Evolutionary conservation across 129 eudicot species (phyloP).

Genomic region (Logfia minima): DNA sequence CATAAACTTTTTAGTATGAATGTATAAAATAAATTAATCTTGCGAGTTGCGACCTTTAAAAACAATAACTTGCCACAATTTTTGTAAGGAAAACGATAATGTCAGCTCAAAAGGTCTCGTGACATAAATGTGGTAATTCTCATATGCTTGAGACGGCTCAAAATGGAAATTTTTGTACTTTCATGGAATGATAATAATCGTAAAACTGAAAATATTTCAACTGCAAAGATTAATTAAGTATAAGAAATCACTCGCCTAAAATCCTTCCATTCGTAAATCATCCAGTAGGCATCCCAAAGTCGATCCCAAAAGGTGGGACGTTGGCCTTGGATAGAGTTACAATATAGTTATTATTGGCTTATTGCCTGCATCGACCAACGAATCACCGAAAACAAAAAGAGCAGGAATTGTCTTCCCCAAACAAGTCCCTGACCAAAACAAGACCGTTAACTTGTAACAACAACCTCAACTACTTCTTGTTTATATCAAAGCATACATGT

Average conservation of each 20-base stretch:
- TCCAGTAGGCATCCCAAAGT: conserved; percentile 83
- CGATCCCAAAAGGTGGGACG: conserved; percentile 76
- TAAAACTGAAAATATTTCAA: not conserved
- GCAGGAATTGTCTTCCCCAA: conserved; percentile 42
- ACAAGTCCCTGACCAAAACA: conserved; percentile 32
- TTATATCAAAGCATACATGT: not conserved
- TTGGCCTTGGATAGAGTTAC: conserved; percentile 81
- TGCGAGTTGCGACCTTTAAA: too few relatives aligned
- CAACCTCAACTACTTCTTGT: conserved; percentile 11
- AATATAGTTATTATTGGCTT: too few relatives aligned
- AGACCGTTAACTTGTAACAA: conserved; percentile 21
- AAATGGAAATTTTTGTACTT: not conserved
- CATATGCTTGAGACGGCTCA: too few relatives aligned
- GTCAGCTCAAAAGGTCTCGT: not conserved
- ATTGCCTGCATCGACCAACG: too few relatives aligned
- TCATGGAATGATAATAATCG: not conserved
- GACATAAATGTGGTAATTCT: not conserved
- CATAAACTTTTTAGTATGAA: too few relatives aligned
- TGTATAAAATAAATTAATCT: too few relatives aligned
- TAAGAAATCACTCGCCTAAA: conserved; percentile 49
- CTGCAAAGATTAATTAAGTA: not conserved
- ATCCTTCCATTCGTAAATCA: conserved; percentile 86
- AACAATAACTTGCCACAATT: too few relatives aligned
- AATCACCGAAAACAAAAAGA: too few relatives aligned
- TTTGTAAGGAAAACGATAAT: conserved; percentile 2